Base-by-base conservation (phyloP, 352 stramenopile genomes). In the Globisporangium echinulatum region DNA sequence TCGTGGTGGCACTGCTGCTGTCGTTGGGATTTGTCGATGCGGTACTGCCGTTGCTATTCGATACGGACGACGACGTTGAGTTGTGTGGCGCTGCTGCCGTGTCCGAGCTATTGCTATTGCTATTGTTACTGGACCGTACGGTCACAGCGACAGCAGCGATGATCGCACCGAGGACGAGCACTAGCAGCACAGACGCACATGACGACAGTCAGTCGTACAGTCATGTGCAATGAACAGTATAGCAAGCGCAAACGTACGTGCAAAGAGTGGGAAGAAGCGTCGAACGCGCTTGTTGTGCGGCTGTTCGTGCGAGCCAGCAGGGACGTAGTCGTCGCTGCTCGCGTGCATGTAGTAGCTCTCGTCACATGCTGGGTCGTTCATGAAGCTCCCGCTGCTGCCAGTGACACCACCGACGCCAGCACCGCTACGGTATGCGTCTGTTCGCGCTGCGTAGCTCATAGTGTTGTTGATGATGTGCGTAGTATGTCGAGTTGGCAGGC, bases 91-190 rank as follows among this genome's bases (percentile, higher is more conserved):
- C 49, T 15, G n/a, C 6, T 6, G 33, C 8, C 0, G 51, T n/a
- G n/a, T 25, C 51, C 9, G 51, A 14, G 9, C 49, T 63, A 53
- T 44, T 69, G 15, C 58, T 33, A 33, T 33, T 33, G 25, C 25
- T 33, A 33, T 33, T 33, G 25, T 33, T 71, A 59, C 66, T 71
- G 49, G 60, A 54, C 25, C 69, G 53, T 19, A 75, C 38, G 6
- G 67, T 68, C 48, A 85, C 66, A 33, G 56, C 62, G 8, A 82
- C 66, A 17, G 81, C 66, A 9, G 61, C 64, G 60, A 87, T 69
- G 52, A 75, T 66, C 19, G 63, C 52, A n/a, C 54, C 67, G 14
- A 71, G 52, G 37, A 82, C 50, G 8, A 85, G 51, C 54, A 82
- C 71, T 38, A 64, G 9, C 11, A 51, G 7, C 50, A n/a, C 15